These are phyloP conservation scores for Fraxinus sp. DNA, from an alignment of 305 asterid species.

Conservation along the genomic window DNA sequence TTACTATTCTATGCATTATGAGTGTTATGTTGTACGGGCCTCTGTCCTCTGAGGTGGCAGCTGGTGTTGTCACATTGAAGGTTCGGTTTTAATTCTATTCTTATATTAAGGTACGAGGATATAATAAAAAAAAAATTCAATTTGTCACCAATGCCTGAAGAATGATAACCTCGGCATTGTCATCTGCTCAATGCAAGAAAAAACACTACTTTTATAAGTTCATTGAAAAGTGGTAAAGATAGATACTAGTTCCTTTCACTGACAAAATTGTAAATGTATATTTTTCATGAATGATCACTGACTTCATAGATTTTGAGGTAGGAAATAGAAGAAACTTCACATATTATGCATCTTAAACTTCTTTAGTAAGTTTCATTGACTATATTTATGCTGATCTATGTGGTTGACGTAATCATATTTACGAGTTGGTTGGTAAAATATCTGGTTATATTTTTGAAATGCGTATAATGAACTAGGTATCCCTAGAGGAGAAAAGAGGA, in stretches of 20 bases:
- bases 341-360: neutral
- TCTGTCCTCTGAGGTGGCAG: slow-evolving; percentile 5
- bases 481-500: slow-evolving; percentile 54
- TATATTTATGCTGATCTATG: slow-evolving; percentile 13
- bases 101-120: neutral
- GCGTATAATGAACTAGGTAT: slow-evolving; percentile 48
- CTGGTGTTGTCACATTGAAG: neutral
- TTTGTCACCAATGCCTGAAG: slow-evolving; percentile 71
- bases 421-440: slow-evolving; percentile 4
- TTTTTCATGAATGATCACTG: neutral
- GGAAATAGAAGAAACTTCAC: slow-evolving; percentile 11
- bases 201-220: slow-evolving; percentile 63
- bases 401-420: slow-evolving; percentile 1
- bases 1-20: neutral
- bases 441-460: slow-evolving; percentile 14
- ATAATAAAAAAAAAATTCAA: neutral
- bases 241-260: slow-evolving; percentile 16
- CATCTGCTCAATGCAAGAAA: slow-evolving; percentile 60
- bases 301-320: slow-evolving; percentile 3
- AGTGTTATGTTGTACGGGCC: slow-evolving; percentile 3
- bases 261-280: neutral
- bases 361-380: slow-evolving; percentile 11
- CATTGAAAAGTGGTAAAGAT: slow-evolving; percentile 62
- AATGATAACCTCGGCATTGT: slow-evolving; percentile 31
- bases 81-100: neutral